Base-by-base conservation (phyloP, 2,329 filamentous ascomycete genomes). In the Colletotrichum zoysiae region DNA sequence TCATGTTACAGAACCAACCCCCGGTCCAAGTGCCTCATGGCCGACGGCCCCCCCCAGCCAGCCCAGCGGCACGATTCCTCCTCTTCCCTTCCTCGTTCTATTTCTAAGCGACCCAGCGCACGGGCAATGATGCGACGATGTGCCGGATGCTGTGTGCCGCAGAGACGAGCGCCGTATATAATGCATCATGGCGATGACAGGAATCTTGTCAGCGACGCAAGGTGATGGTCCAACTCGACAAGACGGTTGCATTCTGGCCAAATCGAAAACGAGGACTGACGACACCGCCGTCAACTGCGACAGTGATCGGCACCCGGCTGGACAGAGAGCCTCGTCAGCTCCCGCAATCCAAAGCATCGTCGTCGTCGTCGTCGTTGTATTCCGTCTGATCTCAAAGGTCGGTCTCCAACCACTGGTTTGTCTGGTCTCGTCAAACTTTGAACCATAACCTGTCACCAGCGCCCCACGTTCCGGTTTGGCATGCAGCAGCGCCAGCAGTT, bases 1-100 rank as follows among this genome's bases (percentile, higher is more conserved):
- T 23, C 33, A 44, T 71, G 69, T 64, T 59, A 71, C 69, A 71
- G 50, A 71, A 48, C 46, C 3, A 35, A 23, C 65, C 53, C 69
- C 60, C 53, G 53, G 69, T 60, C 65, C 51, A 58, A 58, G 64
- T 63, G 50, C 68, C 38, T 61, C 50, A 57, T 65, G 42, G 40
- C 18, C n/a, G 50, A 60, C 46, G 50, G 20, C 23, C 16, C 12
- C 38, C n/a, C n/a, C n/a, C n/a, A n/a, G n/a, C n/a, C 8, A 26
- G 26, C 26, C 26, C 26, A 26, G 26, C 26, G 26, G 26, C 26
- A 26, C 50, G n/a, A 46, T 56, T 40, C 35, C 4, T 16, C 16
- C 33, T 30, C 51, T 56, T 12, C 2, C 30, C 53, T 67, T 23
- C 14, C 16, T 12, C 20, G 12, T 30, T 14, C 26, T 8, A 53